Base-by-base conservation (phyloP, 768 basidiomycete genomes). In the Tephrocybe rancida region DNA sequence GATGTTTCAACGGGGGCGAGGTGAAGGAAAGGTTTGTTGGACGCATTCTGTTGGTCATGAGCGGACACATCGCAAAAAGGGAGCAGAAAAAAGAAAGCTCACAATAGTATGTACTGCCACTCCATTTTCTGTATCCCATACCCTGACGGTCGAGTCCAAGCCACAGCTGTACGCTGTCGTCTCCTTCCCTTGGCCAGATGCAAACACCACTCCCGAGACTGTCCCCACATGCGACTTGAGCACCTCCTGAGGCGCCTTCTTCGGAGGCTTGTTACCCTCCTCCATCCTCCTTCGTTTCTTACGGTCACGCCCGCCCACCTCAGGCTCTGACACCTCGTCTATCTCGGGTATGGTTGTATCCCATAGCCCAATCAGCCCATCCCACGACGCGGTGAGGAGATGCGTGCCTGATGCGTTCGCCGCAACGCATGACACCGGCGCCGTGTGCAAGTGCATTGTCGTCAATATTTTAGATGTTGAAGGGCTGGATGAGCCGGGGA, bases 351-450 rank as follows among this genome's bases (percentile, higher is more conserved):
- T 74, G 1, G 66, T 62, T 3, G 85, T 85, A 55, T 87, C 84
- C 88, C 87, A 98, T 4, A 95, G 61, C 2, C 93, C 92, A 51
- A 98, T 78, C 14, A 94, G 76, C 8, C 82, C 78, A 62, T 99
- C 95, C 93, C 94, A 95, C 0, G 90, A 90, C 0, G 89, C 80
- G 0, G 93, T 94, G 29, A 98, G 74, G 16, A 98, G 73, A 54
- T 86, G 81, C 2, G 80, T 73, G 2, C 88, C 85, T 8, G 76
- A 61, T 7, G 67, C 30, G 51, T 83, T 82, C 0, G 87, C 67
- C 0, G 84, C 62, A 35, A 98, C 73, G 10, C 85, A 87, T 0
- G 95, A 87, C 29, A 98, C 71, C 0, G 94, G 86, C 0, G 82
- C 81, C 2, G 90, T 91, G 68, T 98, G 95, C 1, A 96, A 75